Conservation (phyloP, 176 grass and related monocot genomes). For the Neostapfia colusana region DNA sequence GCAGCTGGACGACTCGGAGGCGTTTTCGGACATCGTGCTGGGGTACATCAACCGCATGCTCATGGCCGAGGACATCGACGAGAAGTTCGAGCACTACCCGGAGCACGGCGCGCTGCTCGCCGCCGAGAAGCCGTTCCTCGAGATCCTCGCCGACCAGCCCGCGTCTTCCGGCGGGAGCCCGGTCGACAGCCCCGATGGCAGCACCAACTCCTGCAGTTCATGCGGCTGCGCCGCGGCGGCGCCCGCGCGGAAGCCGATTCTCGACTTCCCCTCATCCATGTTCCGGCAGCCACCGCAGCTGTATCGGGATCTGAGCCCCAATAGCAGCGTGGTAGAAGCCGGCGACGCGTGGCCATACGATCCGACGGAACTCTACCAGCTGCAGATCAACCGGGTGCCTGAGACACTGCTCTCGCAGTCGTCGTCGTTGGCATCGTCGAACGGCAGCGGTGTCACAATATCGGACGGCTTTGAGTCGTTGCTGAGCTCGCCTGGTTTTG, state of each 20-base stretch:
- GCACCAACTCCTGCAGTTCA: slow-evolving; percentile 40
- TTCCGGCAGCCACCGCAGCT: slow-evolving; percentile 39
- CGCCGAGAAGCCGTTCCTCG: slow-evolving; percentile 72
- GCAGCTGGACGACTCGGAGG: slow-evolving; percentile 64
- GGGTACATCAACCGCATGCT: slow-evolving; percentile 83
- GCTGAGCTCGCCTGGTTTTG: slow-evolving; percentile 23
- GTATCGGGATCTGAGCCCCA: slow-evolving; percentile 41
- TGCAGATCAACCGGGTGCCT: slow-evolving; percentile 35
- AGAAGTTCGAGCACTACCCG: slow-evolving; percentile 84
- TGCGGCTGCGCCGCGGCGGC: slow-evolving; percentile 31
- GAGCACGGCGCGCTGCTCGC: slow-evolving; percentile 66
- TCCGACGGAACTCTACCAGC: slow-evolving; percentile 39
- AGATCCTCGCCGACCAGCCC: slow-evolving; percentile 63
- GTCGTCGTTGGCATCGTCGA: slow-evolving; percentile 34
- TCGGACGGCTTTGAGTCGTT: slow-evolving; percentile 45
- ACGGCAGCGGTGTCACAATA: slow-evolving; percentile 28
- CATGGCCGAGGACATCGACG: slow-evolving; percentile 94
- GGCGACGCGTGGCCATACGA: slow-evolving; percentile 45
- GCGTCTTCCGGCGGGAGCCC: slow-evolving; percentile 41
- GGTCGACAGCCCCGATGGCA: slow-evolving; percentile 57
- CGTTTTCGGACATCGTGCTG: slow-evolving; percentile 82
- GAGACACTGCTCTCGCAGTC: slow-evolving; percentile 42
- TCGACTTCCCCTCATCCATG: slow-evolving; percentile 22
- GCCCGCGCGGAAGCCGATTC: not conserved
- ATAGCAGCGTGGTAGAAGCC: slow-evolving; percentile 26